Evolutionary conservation across 2,329 filamentous ascomycete genomes (phyloP), one percentile per base, ranked within the genome.

Genomic region (Aschersonia sp.): DNA sequence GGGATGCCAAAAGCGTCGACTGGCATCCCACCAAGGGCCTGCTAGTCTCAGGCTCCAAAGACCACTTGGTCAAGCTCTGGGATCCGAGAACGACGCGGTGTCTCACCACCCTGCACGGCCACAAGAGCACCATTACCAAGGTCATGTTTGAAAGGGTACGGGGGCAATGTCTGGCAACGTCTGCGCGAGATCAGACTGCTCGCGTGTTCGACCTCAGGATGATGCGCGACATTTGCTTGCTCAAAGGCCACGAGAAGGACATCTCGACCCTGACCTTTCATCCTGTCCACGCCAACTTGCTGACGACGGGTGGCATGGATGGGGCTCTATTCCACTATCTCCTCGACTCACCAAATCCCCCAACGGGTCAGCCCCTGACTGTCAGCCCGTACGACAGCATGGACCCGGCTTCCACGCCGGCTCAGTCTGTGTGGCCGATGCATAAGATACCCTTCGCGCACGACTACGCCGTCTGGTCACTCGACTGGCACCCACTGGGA

Each of bases 1-100:
- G 92, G 92, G 92, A 98, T 61, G 89, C 87, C 22, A 97, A 97
- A 65, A 87, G 82, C 47, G 94, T 94, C 49, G 90, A 98, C 62
- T 98, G 92, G 92, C 92, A 98, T 68, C 89, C 90, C 1, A 85
- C 83, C 22, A 97, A 96, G 68, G 92, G 92, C 1, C 69, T 98
- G 5, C 75, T 98, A 33, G 90, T 95, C 4, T 97, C 92, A 1
- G 92, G 92, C 39, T 97, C 90, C 9, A 98, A 98, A 67, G 92
- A 98, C 60, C 90, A 98, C 64, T 73, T 94, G 52, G 87, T 98
- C 59, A 97, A 97, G 64, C 79, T 98, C 42, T 98, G 92, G 92
- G 92, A 98, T 63, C 92, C 92, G n/a, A 79, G 92, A 48, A 90
- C 83, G 5, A 83, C 85, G 37, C 82, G 88, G 42, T 95, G 88